phyloP scores from a whole-genome alignment of 176 grass and related monocot genomes.

The Oryza meyeriana region DNA sequence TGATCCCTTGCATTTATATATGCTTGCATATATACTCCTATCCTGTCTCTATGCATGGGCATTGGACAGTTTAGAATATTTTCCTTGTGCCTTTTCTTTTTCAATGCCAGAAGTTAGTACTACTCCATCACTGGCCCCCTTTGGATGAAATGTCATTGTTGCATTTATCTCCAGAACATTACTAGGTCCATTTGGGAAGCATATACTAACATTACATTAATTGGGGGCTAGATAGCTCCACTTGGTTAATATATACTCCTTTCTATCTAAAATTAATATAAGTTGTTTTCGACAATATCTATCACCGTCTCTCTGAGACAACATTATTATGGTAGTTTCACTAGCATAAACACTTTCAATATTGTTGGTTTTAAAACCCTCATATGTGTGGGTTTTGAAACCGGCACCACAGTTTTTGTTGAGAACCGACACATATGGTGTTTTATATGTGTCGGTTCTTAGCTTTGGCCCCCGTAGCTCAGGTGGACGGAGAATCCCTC shows the following conservation, averaged over 20 bases:
- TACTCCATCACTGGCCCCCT: background rate
- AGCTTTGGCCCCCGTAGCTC: too few species aligned
- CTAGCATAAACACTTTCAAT: background rate
- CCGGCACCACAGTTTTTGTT: too few species aligned
- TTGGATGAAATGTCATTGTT: conserved; percentile 15
- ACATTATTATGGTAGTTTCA: background rate
- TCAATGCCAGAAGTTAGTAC: conserved; percentile 20
- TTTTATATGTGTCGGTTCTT: too few species aligned
- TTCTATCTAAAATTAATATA: background rate
- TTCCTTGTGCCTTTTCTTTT: background rate
- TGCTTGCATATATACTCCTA: background rate
- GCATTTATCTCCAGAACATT: background rate
- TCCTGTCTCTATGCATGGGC: conserved; percentile 8
- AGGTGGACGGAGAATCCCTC: too few species aligned
- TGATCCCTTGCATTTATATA: conserved; percentile 8
- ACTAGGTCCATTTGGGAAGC: background rate
- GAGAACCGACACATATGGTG: too few species aligned
- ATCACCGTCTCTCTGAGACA: background rate
- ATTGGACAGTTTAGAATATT: conserved; percentile 13
- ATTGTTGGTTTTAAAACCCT: too few species aligned
- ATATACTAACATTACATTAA: background rate
- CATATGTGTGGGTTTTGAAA: too few species aligned
- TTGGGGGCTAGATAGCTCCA: background rate
- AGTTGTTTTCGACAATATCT: background rate
- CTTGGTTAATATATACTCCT: background rate